phyloP scores from a whole-genome alignment of 257 asterid species.

The Cinchona pubescens region DNA sequence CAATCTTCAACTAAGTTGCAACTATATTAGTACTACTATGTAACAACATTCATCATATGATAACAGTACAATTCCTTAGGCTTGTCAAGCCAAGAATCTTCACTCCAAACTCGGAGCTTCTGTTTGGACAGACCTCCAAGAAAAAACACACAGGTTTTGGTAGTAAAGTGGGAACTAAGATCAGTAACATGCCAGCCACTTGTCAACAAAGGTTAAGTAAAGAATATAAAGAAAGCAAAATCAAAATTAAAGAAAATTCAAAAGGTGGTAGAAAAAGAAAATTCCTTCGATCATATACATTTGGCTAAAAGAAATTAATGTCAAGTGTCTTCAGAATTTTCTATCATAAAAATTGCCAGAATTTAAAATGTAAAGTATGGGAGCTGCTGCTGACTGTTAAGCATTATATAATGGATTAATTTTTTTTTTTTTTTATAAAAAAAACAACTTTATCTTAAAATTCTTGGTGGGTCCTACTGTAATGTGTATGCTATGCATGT shows the following conservation, averaged over 20 bases:
- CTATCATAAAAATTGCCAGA: conserved; percentile 4
- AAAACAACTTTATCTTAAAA: conserved; percentile 8
- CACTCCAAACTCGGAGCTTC: conserved; percentile 29
- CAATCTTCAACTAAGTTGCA: conserved; percentile 10
- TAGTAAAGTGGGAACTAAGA: conserved; percentile 40
- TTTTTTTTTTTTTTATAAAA: no score
- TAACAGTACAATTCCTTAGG: conserved; percentile 25
- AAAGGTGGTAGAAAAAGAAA: conserved; percentile 32
- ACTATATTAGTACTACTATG: conserved; percentile 6
- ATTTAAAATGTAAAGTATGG: conserved; percentile 37
- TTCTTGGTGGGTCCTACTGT: conserved; percentile 4
- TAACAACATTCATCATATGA: conserved; percentile 12
- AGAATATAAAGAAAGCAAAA: conserved; percentile 40
- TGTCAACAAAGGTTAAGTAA: conserved; percentile 55
- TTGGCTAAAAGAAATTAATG: conserved; percentile 28
- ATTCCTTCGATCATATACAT: conserved; percentile 53
- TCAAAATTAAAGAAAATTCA: conserved; percentile 26
- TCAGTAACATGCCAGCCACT: conserved; percentile 71
- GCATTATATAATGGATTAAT: neutral
- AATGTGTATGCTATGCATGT: neutral
- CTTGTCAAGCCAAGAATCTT: conserved; percentile 26
- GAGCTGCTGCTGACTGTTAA: conserved; percentile 31
- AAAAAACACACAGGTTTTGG: conserved; percentile 36
- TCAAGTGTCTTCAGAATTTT: conserved; percentile 18
- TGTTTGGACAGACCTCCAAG: conserved; percentile 30